These are phyloP conservation scores for Pleurotus djamor DNA, from an alignment of 768 basidiomycete species.

Conservation along the genomic window DNA sequence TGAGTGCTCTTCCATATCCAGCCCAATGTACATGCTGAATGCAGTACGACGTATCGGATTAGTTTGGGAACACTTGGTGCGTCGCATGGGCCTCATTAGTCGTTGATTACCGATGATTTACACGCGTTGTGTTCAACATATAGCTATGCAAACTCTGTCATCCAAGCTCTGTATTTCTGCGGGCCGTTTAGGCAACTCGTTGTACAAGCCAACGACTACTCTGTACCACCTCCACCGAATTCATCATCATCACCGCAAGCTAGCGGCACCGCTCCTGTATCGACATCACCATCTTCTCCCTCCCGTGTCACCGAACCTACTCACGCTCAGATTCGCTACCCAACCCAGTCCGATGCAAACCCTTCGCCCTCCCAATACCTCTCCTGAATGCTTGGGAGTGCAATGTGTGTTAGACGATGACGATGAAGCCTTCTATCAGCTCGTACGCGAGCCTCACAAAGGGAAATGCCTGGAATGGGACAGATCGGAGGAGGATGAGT, in stretches of 20 bases:
- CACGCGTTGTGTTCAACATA: conserved; percentile 7
- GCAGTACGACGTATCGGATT: conserved; percentile 6
- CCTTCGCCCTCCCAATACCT: no score
- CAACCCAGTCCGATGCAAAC: no score
- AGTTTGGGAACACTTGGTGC: conserved; percentile 98
- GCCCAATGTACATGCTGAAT: conserved; percentile 7
- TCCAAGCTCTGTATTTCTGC: conserved; percentile 97
- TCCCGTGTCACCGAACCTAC: no score
- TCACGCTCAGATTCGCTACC: no score
- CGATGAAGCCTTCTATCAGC: no score
- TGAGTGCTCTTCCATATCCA: conserved; percentile 38
- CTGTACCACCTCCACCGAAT: conserved; percentile 25
- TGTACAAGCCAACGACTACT: conserved; percentile 61
- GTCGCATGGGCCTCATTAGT: conserved; percentile 11
- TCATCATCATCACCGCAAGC: conserved; percentile 18
- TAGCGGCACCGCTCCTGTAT: conserved; percentile 23
- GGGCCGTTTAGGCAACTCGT: conserved; percentile 90
- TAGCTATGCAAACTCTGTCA: conserved; percentile 98
- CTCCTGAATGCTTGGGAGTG: no score
- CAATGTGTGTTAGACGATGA: no score
- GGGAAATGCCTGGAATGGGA: no score
- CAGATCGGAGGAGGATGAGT: no score
- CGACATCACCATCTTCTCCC: conserved; percentile 11
- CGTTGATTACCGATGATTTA: no score
- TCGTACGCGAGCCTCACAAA: no score